These are phyloP conservation scores for Syncephalastrum racemosum DNA, from an alignment of 371 early-diverging fungal genomes.

Conservation along the genomic window DNA sequence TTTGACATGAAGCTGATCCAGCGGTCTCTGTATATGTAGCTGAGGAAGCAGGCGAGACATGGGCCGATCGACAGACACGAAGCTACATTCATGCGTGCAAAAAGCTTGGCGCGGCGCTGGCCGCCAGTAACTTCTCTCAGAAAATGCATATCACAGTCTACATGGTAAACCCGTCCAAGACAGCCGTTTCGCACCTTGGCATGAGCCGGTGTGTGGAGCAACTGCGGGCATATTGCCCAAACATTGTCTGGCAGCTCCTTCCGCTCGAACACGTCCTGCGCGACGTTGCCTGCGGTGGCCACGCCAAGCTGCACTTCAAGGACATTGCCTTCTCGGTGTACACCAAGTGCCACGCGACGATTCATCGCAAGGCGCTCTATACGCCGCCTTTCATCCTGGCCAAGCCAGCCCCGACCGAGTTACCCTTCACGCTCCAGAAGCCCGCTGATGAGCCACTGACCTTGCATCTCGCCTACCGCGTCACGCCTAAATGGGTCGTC, in stretches of 20 bases:
- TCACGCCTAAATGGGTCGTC: constrained; percentile 41
- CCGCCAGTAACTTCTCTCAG: constrained; percentile 22
- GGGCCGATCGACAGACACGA: constrained; percentile 38
- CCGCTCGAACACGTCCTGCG: constrained; percentile 63
- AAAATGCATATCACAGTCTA: constrained; percentile 55
- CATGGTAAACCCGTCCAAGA: constrained; percentile 55
- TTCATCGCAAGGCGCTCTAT: constrained; percentile 33
- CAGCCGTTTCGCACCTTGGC: constrained; percentile 50
- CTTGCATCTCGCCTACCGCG: constrained; percentile 56
- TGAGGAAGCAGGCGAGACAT: constrained; percentile 18
- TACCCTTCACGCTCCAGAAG: constrained; percentile 44
- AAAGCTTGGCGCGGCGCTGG: constrained; percentile 45
- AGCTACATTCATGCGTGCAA: constrained; percentile 56
- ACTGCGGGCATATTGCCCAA: constrained; percentile 15
- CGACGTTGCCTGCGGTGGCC: constrained; percentile 52
- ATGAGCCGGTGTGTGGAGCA: constrained; percentile 56
- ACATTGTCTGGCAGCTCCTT: constrained; percentile 48
- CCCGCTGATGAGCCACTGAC: constrained; percentile 33
- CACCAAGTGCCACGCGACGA: constrained; percentile 39
- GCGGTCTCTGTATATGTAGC: constrained; percentile 5
- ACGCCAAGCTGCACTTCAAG: constrained; percentile 54
- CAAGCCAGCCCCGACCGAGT: constrained; percentile 37
- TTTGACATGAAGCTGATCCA: neutral
- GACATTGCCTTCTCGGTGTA: constrained; percentile 67
- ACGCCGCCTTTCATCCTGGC: constrained; percentile 57